phyloP scores from a whole-genome alignment of 371 early-diverging fungal species.

The Apophysomyces elegans region DNA sequence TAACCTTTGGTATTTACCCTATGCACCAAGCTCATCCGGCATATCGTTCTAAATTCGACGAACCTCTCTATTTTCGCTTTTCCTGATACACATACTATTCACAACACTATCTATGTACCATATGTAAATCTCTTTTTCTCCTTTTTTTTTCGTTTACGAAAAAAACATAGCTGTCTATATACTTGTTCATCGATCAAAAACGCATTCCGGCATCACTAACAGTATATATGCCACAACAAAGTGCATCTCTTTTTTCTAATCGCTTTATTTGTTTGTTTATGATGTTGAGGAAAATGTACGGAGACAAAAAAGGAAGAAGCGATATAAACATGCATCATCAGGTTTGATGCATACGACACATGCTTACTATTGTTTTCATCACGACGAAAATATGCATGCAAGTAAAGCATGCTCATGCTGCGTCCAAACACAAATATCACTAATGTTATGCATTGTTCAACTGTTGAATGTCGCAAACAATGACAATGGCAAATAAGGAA shows the following conservation, averaged over 20 bases:
- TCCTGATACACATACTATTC: neutral
- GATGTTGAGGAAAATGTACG: neutral
- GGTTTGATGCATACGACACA: conserved; percentile 8
- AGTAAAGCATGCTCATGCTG: conserved; percentile 8
- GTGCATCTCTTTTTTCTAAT: neutral
- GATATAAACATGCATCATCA: conserved; percentile 10
- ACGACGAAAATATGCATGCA: conserved; percentile 11
- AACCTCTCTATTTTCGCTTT: neutral
- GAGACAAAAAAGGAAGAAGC: neutral
- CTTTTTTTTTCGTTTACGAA: neutral
- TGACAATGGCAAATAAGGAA: neutral
- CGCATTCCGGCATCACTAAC: conserved; percentile 4
- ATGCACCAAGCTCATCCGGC: neutral
- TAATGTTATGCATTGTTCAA: conserved; percentile 8
- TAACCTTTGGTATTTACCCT: conserved; percentile 4
- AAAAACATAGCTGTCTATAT: neutral
- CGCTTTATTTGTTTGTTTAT: neutral
- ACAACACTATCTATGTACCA: neutral
- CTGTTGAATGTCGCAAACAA: conserved; percentile 6
- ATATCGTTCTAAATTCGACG: neutral
- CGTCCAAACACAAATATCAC: conserved; percentile 9
- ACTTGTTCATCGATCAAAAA: neutral
- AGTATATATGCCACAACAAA: conserved; percentile 11
- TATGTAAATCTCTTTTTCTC: conserved; percentile 3
- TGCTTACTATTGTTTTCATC: conserved; percentile 12